phyloP scores from a whole-genome alignment of 1,284 basidiomycete species.

The Laetiporus sulphureus region DNA sequence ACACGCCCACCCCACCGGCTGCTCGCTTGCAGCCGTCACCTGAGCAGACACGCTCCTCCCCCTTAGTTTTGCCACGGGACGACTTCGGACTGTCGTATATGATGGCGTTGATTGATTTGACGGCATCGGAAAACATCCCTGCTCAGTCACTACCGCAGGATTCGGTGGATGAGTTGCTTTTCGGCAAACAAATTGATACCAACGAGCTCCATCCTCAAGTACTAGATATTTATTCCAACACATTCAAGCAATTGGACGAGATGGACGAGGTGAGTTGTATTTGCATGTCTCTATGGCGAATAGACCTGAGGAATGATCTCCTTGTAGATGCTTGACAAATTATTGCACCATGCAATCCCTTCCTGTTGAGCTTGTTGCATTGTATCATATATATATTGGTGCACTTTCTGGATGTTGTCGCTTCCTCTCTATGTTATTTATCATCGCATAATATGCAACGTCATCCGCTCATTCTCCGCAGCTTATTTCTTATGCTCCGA shows the following conservation, averaged over 20 bases:
- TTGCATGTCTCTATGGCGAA: not conserved
- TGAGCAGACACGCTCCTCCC: conserved; percentile 13
- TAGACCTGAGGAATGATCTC: not conserved
- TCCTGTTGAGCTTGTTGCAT: no score
- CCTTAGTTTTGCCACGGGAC: conserved; percentile 56
- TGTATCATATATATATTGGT: no score
- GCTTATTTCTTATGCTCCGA: no score
- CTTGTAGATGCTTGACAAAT: conserved; percentile 28
- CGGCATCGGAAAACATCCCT: conserved; percentile 36
- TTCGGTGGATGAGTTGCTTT: conserved; percentile 65
- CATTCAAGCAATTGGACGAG: conserved; percentile 72
- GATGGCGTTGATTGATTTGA: conserved; percentile 76
- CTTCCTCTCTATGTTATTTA: no score
- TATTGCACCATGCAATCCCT: conserved; percentile 22
- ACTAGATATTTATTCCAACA: conserved; percentile 61
- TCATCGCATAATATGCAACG: no score
- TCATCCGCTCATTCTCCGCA: no score
- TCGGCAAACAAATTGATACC: conserved; percentile 59
- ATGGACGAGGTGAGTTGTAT: conserved; percentile 59
- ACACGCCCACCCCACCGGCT: conserved; percentile 22
- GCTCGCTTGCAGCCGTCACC: conserved; percentile 24
- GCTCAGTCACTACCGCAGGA: conserved; percentile 38
- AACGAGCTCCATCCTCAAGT: conserved; percentile 66
- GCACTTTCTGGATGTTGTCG: no score
- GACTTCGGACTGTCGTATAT: conserved; percentile 82